Evolutionary conservation across 2,329 filamentous ascomycete species (phyloP).

Genomic region (Tolypocladium ophioglossoides): DNA sequence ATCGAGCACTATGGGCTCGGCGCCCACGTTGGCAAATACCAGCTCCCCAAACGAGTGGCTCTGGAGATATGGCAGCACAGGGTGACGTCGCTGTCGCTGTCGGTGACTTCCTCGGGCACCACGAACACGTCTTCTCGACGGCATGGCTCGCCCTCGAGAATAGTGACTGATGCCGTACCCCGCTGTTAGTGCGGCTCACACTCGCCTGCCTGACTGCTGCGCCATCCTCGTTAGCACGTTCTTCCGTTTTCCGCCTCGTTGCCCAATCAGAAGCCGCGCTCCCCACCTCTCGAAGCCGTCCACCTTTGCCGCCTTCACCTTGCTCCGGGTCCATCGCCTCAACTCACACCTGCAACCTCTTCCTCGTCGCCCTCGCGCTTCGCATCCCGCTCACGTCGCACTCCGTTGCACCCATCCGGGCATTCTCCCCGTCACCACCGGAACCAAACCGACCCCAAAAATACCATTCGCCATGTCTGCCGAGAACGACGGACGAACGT

Average conservation of each 20-base stretch:
- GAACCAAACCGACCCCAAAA: not conserved
- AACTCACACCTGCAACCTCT: slow-evolving; percentile 2
- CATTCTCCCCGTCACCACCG: not conserved
- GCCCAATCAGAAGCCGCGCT: slow-evolving; percentile 13
- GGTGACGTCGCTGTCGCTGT: no score
- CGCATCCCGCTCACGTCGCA: not conserved
- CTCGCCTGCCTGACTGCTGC: no score
- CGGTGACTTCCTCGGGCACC: no score
- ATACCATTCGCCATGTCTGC: slow-evolving; percentile 28
- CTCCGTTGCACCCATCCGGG: not conserved
- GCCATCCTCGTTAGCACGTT: not conserved
- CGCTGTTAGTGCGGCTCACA: no score
- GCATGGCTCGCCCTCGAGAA: no score
- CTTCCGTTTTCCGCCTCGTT: not conserved
- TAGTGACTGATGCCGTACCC: no score
- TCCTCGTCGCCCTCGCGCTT: not conserved
- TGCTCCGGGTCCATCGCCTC: slow-evolving; percentile 1
- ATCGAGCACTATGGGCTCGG: no score
- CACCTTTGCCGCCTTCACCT: not conserved
- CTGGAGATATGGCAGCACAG: no score
- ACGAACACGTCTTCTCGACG: no score
- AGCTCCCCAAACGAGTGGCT: no score
- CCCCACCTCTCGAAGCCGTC: slow-evolving; percentile 12
- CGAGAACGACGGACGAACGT: slow-evolving; percentile 37
- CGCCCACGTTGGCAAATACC: no score